Percentiles rank a stretch among this genome's conserved stretches.
Conservation (phyloP, 345 rosid species). For the Lepidium africanum region DNA sequence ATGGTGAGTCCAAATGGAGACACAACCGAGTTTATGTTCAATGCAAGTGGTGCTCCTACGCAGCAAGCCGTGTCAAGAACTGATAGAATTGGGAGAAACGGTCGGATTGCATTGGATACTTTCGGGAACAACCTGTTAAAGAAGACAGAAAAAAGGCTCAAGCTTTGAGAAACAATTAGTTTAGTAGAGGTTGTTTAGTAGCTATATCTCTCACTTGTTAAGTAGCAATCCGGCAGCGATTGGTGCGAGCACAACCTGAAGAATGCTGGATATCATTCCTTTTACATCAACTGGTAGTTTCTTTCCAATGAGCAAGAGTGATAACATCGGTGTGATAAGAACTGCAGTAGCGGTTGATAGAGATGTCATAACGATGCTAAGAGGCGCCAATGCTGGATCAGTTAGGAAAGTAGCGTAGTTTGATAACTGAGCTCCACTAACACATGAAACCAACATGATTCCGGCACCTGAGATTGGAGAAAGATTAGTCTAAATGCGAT, state of each 20-base stretch:
- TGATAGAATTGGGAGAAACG: conserved; percentile 65
- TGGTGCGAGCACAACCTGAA: conserved; percentile 81
- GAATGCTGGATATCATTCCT: conserved; percentile 88
- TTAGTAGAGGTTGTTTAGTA: too few relatives aligned
- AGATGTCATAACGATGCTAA: conserved; percentile 95
- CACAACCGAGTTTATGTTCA: conserved; percentile 62
- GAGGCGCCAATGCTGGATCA: conserved; percentile 75
- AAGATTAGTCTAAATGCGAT: not conserved
- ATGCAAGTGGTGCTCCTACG: conserved; percentile 86
- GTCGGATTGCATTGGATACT: conserved; percentile 55
- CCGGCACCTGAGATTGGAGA: conserved; percentile 59
- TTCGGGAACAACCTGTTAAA: conserved; percentile 60
- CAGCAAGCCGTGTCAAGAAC: conserved; percentile 83
- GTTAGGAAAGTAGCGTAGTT: conserved; percentile 87
- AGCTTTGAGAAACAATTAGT: not conserved
- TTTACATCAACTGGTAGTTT: conserved; percentile 85
- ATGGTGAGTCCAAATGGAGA: conserved; percentile 68
- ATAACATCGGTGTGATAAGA: conserved; percentile 68
- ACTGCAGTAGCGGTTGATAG: conserved; percentile 85
- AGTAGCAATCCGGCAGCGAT: conserved; percentile 78
- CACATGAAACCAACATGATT: conserved; percentile 93
- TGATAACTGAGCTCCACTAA: conserved; percentile 94
- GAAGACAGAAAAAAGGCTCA: not conserved
- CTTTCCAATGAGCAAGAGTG: conserved; percentile 81
- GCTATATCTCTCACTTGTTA: conserved; percentile 44